Base-by-base conservation (phyloP, 2,329 filamentous ascomycete species). In the Hypoxylon sp. region DNA sequence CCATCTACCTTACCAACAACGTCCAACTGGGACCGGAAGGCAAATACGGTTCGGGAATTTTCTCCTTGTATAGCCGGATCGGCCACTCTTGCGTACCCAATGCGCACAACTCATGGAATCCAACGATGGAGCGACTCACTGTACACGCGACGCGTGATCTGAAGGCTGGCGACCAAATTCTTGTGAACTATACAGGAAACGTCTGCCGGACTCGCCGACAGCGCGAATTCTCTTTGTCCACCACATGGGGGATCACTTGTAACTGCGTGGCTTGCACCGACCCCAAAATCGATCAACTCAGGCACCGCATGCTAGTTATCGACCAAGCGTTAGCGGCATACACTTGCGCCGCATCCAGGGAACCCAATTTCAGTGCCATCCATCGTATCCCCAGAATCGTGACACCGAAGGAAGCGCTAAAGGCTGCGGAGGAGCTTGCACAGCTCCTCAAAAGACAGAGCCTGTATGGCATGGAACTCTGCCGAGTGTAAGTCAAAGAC, bases 61-160 rank as follows among this genome's bases (percentile, higher is more conserved):
- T 73, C 65, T 60, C 72, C 34, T 48, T 70, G 43, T 70, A 65
- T 41, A 64, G 71, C 13, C 72, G 72, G 10, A 63, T 76, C 19
- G 66, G 70, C 28, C 74, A 76, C 60, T 72, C 71, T 2, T 76
- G 74, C 48, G 51, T 68, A 1, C 72, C 72, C 13, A 75, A 74
- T 49, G 70, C 68, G 13, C 67, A 71, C 25, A 70, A 69, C 49
- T 62, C 63, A 13, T 76, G 67, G 46, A 73, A 74, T 56, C 68
- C 69, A 14, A 63, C 60, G 3, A 51, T 73, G 1, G 21, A 66
- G 30, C 65, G 66, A 28, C 49, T 75, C 28, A 75, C 72, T 3
- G 43, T 75, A 9, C 73, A 75, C 53, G 67, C 73, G 1, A 60
- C 69, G 6, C 69, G 65, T 7, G 70, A 74, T 38, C 72, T 76